Evolutionary conservation across 75 land plant genomes (phyloP).

Genomic region (Selaginella tamariscina): DNA sequence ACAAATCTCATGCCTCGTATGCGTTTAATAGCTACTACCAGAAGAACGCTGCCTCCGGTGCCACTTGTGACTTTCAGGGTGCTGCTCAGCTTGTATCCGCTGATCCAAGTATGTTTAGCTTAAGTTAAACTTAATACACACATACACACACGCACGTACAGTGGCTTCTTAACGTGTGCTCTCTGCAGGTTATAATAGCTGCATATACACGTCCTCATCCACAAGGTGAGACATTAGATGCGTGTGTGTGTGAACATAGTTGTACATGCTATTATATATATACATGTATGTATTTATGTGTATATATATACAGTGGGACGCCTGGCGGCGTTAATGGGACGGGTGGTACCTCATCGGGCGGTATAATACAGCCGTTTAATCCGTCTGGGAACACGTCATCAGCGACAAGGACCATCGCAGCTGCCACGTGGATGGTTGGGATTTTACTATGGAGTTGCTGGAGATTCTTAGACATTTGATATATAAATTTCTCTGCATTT

Average conservation of each 20-base stretch:
- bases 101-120: slow-evolving; percentile 49
- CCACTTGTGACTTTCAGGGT: slow-evolving; percentile 46
- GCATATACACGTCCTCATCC: neutral
- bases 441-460: no score
- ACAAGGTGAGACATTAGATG: no score
- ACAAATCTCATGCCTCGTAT: slow-evolving; percentile 45
- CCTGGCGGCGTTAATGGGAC: neutral
- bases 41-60: slow-evolving; percentile 25
- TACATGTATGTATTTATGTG: neutral
- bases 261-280: no score
- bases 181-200: neutral
- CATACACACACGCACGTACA: no score
- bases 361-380: neutral
- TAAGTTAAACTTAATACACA: no score
- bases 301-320: neutral
- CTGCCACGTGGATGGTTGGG: no score
- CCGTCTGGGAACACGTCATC: neutral
- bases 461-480: no score
- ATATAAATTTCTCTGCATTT: no score
- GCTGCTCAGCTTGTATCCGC: slow-evolving; percentile 41
- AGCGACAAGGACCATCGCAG: no score
- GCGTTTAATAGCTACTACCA: slow-evolving; percentile 74
- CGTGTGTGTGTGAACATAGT: no score
- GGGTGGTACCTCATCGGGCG: neutral
- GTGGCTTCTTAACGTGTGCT: no score